Evolutionary conservation across 495 filamentous ascomycete genomes (phyloP).

Genomic region (Aspergillus haitiensis): DNA sequence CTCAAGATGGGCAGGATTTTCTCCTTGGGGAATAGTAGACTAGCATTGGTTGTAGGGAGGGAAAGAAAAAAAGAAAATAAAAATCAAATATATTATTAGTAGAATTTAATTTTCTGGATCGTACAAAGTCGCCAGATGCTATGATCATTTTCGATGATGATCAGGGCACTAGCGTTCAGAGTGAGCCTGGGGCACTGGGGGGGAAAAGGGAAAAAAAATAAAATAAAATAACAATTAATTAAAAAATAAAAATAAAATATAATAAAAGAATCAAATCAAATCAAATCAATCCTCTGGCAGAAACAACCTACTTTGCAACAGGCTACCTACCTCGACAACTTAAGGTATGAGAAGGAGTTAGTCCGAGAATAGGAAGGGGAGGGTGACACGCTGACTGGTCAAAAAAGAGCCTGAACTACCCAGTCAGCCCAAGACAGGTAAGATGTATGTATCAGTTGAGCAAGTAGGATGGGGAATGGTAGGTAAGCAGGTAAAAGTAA

Average conservation of each 20-base stretch:
- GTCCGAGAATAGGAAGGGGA: conserved; percentile 12
- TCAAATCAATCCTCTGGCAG: background rate
- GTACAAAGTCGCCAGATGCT: conserved; percentile 7
- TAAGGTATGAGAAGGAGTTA: background rate
- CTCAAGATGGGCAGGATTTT: conserved; percentile 15
- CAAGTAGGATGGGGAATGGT: background rate
- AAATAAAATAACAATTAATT: background rate
- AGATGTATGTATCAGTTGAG: conserved; percentile 11
- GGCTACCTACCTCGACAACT: too few relatives aligned
- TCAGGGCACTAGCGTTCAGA: conserved; percentile 24
- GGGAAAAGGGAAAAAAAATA: background rate
- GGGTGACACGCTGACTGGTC: conserved; percentile 26
- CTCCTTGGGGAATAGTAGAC: background rate
- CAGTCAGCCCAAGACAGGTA: conserved; percentile 9
- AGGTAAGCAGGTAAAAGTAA: too few relatives aligned
- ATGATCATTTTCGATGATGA: conserved; percentile 19
- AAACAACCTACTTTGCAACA: too few relatives aligned
- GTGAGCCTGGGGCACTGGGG: conserved; percentile 18
- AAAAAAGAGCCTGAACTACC: conserved; percentile 14
- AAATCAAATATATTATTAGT: background rate
- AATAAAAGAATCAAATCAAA: background rate
- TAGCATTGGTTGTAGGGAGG: too few relatives aligned
- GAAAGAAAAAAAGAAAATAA: conserved; percentile 5
- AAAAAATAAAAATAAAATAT: conserved; percentile 3
- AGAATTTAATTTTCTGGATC: conserved; percentile 6